Base-by-base conservation (phyloP, 371 early-diverging fungal genomes). In the Apophysomyces variabilis region DNA sequence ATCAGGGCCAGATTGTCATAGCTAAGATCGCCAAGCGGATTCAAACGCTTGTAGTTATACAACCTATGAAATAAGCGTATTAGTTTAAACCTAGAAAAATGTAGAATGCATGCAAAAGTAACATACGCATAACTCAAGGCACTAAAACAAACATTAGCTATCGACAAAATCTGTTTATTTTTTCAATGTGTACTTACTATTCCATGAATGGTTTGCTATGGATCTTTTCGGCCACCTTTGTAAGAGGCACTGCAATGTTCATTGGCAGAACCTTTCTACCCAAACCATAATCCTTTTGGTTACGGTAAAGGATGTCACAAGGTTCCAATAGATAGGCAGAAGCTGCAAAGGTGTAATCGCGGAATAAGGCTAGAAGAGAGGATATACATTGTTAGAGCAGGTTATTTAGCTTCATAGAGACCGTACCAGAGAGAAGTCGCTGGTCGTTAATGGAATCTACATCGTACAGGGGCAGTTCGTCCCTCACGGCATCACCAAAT, bases 241-340 rank as follows among this genome's bases (percentile, higher is more conserved):
- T 77, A 47, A 95, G 74, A 3, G 95, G 95, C n/a, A 90, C 85
- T 12, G 95, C 95, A 57, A 95, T 90, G 66, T 88, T 85, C 66
- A 79, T 77, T 14, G 95, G 94, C 59, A 95, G 74, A 9, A 89
- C 77, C 21, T 87, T 81, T 12, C 95, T 82, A 4, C 92, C 95
- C 26, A 93, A 79, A 1, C 95, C 95, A 74, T 95, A 95, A 16
- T 89, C 87, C 8, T 87, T 86, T 2, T 73, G 79, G 64, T 84
- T 72, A 56, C 90, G 85, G 78, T 80, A 88, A 64, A 86, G 77
- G 58, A 94, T 81, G 70, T 95, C 93, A 66, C 95, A 95, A 13
- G 94, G 95, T 71, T 95, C 95, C 44, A 95, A 82, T n/a, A 95
- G 76, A 67, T 94, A 95, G 16, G 95, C 92, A 13, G 92, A 91